Percentiles rank a stretch among this genome's conserved stretches.
phyloP scores from a whole-genome alignment of 2,329 filamentous ascomycete genomes.

The Rhynchosporium agropyri region DNA sequence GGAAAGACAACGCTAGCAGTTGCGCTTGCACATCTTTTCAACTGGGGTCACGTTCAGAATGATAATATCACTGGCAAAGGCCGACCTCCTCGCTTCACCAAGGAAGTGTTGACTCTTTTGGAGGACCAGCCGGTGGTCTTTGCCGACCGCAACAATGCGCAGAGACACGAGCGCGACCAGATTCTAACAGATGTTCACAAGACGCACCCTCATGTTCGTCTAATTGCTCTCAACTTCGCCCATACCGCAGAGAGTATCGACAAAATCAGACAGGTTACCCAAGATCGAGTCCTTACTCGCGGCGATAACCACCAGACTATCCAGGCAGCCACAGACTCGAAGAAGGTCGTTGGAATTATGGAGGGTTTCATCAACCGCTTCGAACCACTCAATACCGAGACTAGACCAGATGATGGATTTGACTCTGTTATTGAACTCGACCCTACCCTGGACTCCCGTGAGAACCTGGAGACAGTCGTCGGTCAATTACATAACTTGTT shows the following conservation, averaged over 20 bases:
- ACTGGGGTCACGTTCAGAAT: constrained; percentile 93
- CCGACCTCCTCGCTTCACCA: constrained; percentile 77
- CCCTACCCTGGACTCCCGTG: constrained; percentile 72
- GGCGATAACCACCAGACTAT: constrained; percentile 99
- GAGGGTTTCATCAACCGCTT: constrained; percentile 89
- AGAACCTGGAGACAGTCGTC: constrained; percentile 82
- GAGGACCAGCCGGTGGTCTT: constrained; percentile 71
- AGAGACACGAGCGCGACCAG: constrained; percentile 84
- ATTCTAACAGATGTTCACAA: constrained; percentile 77
- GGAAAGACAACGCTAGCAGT: constrained; percentile 93
- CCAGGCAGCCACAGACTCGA: constrained; percentile 72
- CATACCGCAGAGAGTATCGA: constrained; percentile 71
- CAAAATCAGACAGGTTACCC: constrained; percentile 73
- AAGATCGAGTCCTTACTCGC: constrained; percentile 75
- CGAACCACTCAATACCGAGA: constrained; percentile 70
- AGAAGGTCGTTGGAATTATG: constrained; percentile 89
- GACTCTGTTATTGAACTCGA: constrained; percentile 85
- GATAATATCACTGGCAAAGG: constrained; percentile 86
- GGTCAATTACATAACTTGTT: constrained; percentile 72
- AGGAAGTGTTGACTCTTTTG: constrained; percentile 67
- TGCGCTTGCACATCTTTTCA: constrained; percentile 79
- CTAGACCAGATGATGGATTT: constrained; percentile 77
- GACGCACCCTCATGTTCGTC: constrained; percentile 62
- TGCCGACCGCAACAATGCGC: constrained; percentile 93
- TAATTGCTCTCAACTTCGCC: constrained; percentile 87